Conservation (phyloP, 768 basidiomycete genomes). For the Daedaleopsis nitida region DNA sequence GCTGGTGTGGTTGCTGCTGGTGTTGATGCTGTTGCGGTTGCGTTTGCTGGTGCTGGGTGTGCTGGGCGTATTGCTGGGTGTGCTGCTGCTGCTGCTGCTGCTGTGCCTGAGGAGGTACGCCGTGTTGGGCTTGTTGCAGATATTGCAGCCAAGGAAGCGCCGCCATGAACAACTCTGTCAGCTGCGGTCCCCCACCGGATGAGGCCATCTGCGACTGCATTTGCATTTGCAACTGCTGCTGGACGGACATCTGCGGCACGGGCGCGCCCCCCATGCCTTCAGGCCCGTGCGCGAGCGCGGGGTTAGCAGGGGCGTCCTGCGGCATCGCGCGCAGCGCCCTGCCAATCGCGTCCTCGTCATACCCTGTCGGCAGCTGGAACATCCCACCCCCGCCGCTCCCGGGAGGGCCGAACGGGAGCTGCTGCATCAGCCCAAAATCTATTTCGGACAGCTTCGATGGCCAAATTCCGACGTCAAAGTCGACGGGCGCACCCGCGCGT, state of each 20-base stretch:
- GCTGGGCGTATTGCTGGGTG: slow-evolving; percentile 7
- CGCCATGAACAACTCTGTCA: slow-evolving; percentile 30
- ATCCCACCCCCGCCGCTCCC: neutral
- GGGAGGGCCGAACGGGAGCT: neutral
- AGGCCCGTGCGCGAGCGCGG: neutral
- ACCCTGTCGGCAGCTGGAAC: slow-evolving; percentile 14
- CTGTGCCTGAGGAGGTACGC: no score
- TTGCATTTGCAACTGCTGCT: slow-evolving; percentile 8
- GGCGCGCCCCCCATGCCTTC: neutral
- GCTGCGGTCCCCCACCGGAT: slow-evolving; percentile 21
- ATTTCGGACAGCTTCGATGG: slow-evolving; percentile 18
- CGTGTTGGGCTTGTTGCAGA: slow-evolving; percentile 14
- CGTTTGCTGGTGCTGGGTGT: slow-evolving; percentile 16
- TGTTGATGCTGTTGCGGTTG: slow-evolving; percentile 4
- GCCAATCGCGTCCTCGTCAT: slow-evolving; percentile 25
- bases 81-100: slow-evolving; percentile 20
- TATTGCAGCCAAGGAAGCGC: slow-evolving; percentile 30
- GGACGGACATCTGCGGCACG: slow-evolving; percentile 1
- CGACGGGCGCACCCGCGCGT: no score
- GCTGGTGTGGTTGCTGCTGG: slow-evolving; percentile 16
- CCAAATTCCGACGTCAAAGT: neutral
- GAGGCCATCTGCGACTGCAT: slow-evolving; percentile 9
- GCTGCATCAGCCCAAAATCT: slow-evolving; percentile 19
- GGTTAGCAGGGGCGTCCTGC: neutral
- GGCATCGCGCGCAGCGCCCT: slow-evolving; percentile 23